Percentiles rank a stretch among this genome's conserved stretches.
Conservation (phyloP, 2,329 filamentous ascomycete genomes). For the Graphilbum sp. region DNA sequence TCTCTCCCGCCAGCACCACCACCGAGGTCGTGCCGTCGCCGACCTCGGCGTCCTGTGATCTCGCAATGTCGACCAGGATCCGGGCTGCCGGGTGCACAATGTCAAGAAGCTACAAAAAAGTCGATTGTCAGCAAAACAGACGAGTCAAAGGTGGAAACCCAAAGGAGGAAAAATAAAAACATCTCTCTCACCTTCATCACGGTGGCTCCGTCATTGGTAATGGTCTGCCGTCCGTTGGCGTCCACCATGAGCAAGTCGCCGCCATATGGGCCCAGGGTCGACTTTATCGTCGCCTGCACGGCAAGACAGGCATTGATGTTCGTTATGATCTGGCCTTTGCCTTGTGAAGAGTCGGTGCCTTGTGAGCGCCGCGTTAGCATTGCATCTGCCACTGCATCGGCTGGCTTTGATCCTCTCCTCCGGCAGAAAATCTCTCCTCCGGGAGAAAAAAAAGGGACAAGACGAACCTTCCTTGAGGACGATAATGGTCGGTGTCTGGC, state of each 20-base stretch:
- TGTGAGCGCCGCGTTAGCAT: too few species aligned
- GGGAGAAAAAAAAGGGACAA: too few species aligned
- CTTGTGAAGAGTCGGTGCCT: constrained; percentile 97
- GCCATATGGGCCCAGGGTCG: constrained; percentile 89
- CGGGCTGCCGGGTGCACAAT: constrained; percentile 95
- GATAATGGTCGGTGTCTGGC: constrained; percentile 94
- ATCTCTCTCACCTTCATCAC: constrained; percentile 95
- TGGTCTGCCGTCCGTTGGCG: constrained; percentile 87
- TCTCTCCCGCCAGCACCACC: constrained; percentile 92
- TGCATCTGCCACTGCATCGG: too few species aligned
- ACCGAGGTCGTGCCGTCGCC: constrained; percentile 97
- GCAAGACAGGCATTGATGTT: constrained; percentile 98
- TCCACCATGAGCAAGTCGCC: constrained; percentile 94
- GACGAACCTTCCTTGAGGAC: constrained; percentile 91
- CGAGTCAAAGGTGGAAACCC: too few species aligned
- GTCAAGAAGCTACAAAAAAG: constrained; percentile 91
- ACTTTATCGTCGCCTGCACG: constrained; percentile 89
- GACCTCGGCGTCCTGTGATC: constrained; percentile 97
- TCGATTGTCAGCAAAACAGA: too few species aligned
- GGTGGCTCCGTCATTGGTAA: constrained; percentile 97
- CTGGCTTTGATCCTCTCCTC: too few species aligned
- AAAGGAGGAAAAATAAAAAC: too few species aligned
- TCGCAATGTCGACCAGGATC: constrained; percentile 94
- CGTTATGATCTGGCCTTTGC: constrained; percentile 88
- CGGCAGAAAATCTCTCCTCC: too few species aligned